A percentile compares a stretch with the other conserved stretches of the same genome.
Conservation (phyloP, 192 early-diverging fungal species). For the Mortierella claussenii region DNA sequence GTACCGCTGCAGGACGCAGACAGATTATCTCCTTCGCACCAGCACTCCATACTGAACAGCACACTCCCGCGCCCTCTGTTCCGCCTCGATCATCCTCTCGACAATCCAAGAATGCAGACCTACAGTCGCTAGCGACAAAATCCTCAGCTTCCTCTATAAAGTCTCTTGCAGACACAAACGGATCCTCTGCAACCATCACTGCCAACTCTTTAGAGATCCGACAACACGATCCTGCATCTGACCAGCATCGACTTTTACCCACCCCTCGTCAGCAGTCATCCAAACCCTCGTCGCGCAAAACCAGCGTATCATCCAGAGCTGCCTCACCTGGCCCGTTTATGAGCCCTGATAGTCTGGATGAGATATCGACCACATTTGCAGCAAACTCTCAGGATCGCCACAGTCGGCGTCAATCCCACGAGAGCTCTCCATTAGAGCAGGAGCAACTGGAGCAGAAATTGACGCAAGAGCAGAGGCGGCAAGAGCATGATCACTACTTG, state of each 20-base stretch:
- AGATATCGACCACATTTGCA: background rate
- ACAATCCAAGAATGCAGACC: constrained; percentile 19
- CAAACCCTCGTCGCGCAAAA: background rate
- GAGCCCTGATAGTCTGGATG: background rate
- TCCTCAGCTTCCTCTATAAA: constrained; percentile 32
- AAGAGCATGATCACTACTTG: constrained; percentile 13
- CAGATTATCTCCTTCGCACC: constrained; percentile 23
- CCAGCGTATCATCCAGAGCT: constrained; percentile 5
- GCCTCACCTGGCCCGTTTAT: constrained; percentile 1
- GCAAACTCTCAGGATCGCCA: constrained; percentile 3
- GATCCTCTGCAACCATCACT: constrained; percentile 26
- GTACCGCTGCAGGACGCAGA: constrained; percentile 5
- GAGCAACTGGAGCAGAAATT: constrained; percentile 3
- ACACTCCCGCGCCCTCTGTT: constrained; percentile 10
- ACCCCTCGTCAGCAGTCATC: constrained; percentile 11
- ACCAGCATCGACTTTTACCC: constrained; percentile 1
- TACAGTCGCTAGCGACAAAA: constrained; percentile 17
- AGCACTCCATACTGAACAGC: constrained; percentile 5
- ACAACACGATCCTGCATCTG: background rate
- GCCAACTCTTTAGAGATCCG: constrained; percentile 10
- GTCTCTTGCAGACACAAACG: constrained; percentile 19
- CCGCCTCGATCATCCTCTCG: constrained; percentile 43
- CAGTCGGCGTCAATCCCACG: constrained; percentile 6
- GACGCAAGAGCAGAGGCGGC: constrained; percentile 7
- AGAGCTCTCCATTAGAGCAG: constrained; percentile 2